Base-by-base conservation (phyloP, 2,329 filamentous ascomycete species). In the Verticillium albo-atrum region DNA sequence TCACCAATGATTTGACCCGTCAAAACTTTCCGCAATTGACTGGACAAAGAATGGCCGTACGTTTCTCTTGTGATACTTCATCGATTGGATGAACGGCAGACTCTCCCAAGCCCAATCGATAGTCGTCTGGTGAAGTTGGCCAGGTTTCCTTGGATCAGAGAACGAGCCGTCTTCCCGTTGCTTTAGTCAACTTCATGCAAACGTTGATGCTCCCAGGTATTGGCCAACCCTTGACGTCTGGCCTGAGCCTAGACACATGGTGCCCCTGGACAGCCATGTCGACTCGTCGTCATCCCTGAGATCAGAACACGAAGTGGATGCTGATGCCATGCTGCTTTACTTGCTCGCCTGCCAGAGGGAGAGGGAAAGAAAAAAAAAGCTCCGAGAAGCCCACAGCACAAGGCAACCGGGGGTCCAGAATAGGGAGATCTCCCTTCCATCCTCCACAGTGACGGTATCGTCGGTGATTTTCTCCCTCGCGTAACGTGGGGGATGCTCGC, bases 351-450 rank as follows among this genome's bases (percentile, higher is more conserved):
- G n/a, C 42, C 42, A 32, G 30, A 32, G 14, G 30, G n/a, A n/a
- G n/a, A n/a, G n/a, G n/a, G n/a, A n/a, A n/a, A 25, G n/a, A 47
- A 47, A 47, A 23, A 47, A 47, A 47, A 47, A 23, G 55, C 58
- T 50, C 26, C 14, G 54, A 25, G 25, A 32, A 59, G 55, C 10
- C 28, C 56, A 30, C 37, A 57, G 7, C 37, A 23, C 15, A 28
- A 28, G 52, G 25, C 25, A 54, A 23, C 3, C 52, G 30, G 27
- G 52, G 52, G 15, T 25, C 26, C 10, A 54, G 52, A 28, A 30
- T 54, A 54, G 26, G 52, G 52, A 54, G 55, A 62, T 62, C 58
- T 51, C 57, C 42, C 20, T 47, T 7, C n/a, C 20, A 9, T 47
- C 20, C 42, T 47, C 42, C 42, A 47, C 20, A 47, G 42, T 47